Conservation (phyloP, 2,329 filamentous ascomycete genomes). For the Acrocalymma vagum region DNA sequence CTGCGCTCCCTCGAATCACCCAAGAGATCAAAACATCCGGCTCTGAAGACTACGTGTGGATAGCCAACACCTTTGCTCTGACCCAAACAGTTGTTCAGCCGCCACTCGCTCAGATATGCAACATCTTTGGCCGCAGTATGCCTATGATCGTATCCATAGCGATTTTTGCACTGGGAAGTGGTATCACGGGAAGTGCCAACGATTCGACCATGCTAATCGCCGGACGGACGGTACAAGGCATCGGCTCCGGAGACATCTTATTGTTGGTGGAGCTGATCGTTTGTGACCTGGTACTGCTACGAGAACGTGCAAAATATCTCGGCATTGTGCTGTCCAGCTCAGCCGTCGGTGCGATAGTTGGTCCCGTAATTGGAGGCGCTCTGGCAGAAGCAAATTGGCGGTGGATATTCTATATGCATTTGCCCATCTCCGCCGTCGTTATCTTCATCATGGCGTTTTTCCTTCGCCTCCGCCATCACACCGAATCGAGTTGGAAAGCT, state of each 20-base stretch:
- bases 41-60: conserved; percentile 13
- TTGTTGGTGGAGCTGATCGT: conserved; percentile 56
- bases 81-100: conserved; percentile 32
- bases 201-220: conserved; percentile 58
- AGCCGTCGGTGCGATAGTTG: conserved; percentile 15
- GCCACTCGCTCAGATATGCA: conserved; percentile 20
- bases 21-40: conserved; percentile 3
- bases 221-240: conserved; percentile 62
- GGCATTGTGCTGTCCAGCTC: conserved; percentile 15
- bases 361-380: conserved; percentile 22
- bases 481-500: neutral
- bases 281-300: conserved; percentile 57
- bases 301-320: conserved; percentile 51
- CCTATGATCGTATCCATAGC: conserved; percentile 39
- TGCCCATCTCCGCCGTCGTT: conserved; percentile 28
- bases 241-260: conserved; percentile 53
- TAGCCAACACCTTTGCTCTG: conserved; percentile 12
- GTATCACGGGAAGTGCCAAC: conserved; percentile 57
- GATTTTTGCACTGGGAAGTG: conserved; percentile 61
- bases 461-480: conserved; percentile 48
- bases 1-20: conserved; percentile 14
- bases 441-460: conserved; percentile 16
- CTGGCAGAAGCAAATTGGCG: conserved; percentile 47
- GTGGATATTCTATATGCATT: conserved; percentile 52
- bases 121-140: conserved; percentile 55